Base-by-base conservation (phyloP, 2,329 filamentous ascomycete species). In the Fusarium poae region DNA sequence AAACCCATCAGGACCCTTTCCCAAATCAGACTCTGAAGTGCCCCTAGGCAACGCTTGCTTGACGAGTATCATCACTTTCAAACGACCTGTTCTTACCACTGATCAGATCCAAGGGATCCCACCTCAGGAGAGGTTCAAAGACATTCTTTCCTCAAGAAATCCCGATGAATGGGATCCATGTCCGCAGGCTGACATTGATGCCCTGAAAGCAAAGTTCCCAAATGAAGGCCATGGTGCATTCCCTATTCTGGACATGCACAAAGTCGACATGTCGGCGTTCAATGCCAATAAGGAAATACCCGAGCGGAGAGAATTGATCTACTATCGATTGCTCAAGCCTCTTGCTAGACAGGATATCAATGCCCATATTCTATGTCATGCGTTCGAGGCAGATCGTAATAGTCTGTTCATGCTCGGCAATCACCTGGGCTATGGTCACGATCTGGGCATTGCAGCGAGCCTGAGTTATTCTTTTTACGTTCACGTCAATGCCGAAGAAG, bases 361-460 rank as follows among this genome's bases (percentile, higher is more conserved):
- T 61, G 77, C 76, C 11, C 84, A 87, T 67, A 77, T 85, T 10
- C 72, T 82, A 1, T 80, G 79, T 21, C 85, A 87, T 66, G 83
- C 85, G 0, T 87, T 80, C 65, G 83, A 82, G 48, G 82, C 83
- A 0, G 85, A 88, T 62, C 78, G 85, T n/a, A 88, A 87, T 57
- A 83, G 85, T 1, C 72, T 87, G 29, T 77, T 86, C 35, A 85
- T 86, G 83, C 72, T 82, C 8, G 81, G 77, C 5, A 84, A 86
- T 65, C 80, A 86, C 34, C 69, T 84, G 4, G 84, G 82, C 5
- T 82, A 84, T 30, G 84, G 83, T 0, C 76, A 74, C 67, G 75
- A 77, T 15, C 62, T 84, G 5, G 81, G 77, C 4, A 74, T 78
- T 16, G 82, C 80, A 2, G 83, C 82, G 4, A 85, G 79, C 35